Evolutionary conservation across 768 basidiomycete species (phyloP).

Genomic region (Trametes cinnabarina): DNA sequence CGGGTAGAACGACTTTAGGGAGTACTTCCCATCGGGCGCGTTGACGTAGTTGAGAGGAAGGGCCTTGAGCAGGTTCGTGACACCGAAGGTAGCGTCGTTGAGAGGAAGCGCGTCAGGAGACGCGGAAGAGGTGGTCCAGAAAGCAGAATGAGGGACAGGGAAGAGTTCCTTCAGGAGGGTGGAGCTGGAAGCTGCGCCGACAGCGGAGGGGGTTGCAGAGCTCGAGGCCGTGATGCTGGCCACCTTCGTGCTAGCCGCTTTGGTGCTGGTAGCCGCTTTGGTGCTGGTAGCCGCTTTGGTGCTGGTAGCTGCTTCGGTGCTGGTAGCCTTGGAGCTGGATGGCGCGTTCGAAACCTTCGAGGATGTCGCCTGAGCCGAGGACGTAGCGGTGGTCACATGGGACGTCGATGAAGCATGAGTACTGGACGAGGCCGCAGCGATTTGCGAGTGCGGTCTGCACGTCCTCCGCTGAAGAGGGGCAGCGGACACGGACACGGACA

Average conservation of each 20-base stretch:
- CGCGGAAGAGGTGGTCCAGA: slow-evolving; percentile 28
- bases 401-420: neutral
- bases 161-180: slow-evolving; percentile 21
- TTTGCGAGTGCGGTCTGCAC: slow-evolving; percentile 5
- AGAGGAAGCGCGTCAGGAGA: slow-evolving; percentile 24
- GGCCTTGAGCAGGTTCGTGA: slow-evolving; percentile 21
- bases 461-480: slow-evolving; percentile 7
- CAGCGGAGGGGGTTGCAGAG: neutral
- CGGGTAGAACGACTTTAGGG: slow-evolving; percentile 28
- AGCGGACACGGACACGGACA: slow-evolving; percentile 11
- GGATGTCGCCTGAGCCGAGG: neutral
- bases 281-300: neutral
- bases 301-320: no score
- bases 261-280: neutral
- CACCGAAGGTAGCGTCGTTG: slow-evolving; percentile 27
- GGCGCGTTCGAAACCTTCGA: neutral
- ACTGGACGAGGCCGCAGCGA: slow-evolving; percentile 1
- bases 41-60: slow-evolving; percentile 26
- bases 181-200: neutral
- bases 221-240: neutral
- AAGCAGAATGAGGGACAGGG: slow-evolving; percentile 23
- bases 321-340: neutral
- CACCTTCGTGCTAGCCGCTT: neutral
- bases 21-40: slow-evolving; percentile 26
- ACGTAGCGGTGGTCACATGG: neutral